phyloP scores from a whole-genome alignment of 2,329 filamentous ascomycete species.

The Neobulgaria alba region DNA sequence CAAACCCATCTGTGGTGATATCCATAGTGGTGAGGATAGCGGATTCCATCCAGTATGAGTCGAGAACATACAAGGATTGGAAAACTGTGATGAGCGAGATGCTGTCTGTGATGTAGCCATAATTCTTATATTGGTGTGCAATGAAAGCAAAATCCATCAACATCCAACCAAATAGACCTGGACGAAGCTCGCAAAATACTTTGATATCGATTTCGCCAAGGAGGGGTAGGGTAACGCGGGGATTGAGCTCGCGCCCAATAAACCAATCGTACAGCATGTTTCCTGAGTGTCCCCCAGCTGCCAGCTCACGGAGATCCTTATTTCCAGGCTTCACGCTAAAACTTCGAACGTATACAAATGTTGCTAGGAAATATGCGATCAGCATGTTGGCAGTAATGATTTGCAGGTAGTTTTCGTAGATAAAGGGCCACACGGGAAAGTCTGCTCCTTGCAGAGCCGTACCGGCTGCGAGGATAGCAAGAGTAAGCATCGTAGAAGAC shows the following conservation, averaged over 20 bases:
- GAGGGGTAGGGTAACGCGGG: constrained; percentile 68
- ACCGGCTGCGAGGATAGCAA: constrained; percentile 63
- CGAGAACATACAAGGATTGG: constrained; percentile 76
- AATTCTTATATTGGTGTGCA: constrained; percentile 79
- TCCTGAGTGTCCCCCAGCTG: constrained; percentile 70
- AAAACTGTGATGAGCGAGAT: constrained; percentile 71
- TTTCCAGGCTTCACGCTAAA: constrained; percentile 76
- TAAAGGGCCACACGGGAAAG: constrained; percentile 85
- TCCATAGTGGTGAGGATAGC: constrained; percentile 91
- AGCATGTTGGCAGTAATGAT: constrained; percentile 76
- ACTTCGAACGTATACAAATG: constrained; percentile 72
- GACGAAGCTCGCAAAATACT: constrained; percentile 81
- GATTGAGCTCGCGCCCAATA: constrained; percentile 92
- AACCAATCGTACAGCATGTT: constrained; percentile 94
- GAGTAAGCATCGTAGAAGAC: constrained; percentile 62
- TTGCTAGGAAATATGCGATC: constrained; percentile 63
- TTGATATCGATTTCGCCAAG: constrained; percentile 87
- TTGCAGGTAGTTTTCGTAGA: constrained; percentile 83
- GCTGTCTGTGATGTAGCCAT: constrained; percentile 76
- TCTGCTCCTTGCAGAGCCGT: constrained; percentile 70
- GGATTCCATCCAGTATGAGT: constrained; percentile 79
- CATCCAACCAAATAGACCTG: constrained; percentile 83
- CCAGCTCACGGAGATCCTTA: constrained; percentile 64
- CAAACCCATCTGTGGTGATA: constrained; percentile 86
- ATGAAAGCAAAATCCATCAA: constrained; percentile 77